Evolutionary conservation across 495 filamentous ascomycete genomes (phyloP), one percentile per base, ranked within the genome.

Genomic region (Xylaria acuta): DNA sequence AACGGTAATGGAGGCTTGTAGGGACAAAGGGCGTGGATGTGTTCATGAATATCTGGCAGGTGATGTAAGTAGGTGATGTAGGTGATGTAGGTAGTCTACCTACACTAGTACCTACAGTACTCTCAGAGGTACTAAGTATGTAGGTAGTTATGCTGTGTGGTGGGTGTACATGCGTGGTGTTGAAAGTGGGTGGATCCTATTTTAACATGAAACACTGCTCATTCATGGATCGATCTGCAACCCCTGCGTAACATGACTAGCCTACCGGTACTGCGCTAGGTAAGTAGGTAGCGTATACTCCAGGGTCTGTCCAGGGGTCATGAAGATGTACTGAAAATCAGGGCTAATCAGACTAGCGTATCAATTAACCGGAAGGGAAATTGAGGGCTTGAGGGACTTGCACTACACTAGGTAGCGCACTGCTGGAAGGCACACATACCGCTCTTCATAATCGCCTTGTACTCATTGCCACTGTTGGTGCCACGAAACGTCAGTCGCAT

Each of bases 151-250:
- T 34, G 54, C 32, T 36, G 30, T 36, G 25, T n/a, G n/a, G n/a
- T n/a, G n/a, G n/a, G 14, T 3, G 20, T 38, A 36, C 32, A 22
- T 49, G 64, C 34, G 20, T 56, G 49, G 65, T 34, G 51, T 45
- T 65, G 64, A 67, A 30, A 25, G 53, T 27, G 67, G 51, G 67
- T 70, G 67, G 67, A 62, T 62, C 53, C 4, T 49, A 70, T 70
- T 70, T 70, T 56, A 70, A 70, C 58, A 45, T 70, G 67, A 70
- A 70, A 70, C 67, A 62, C 53, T 36, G 38, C 58, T 70, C 67
- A 60, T 38, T 60, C 53, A 69, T 59, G 67, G 67, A 49, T 69
- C 67, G 67, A 70, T 70, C 58, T 63, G 54, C 54, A 43, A 43
- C 60, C 59, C 59, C 60, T 64, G 60, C 60, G 60, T 43, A 43